These are phyloP conservation scores for Hylodesmum podocarpum DNA, from an alignment of 306 rosid genomes.

Conservation along the genomic window DNA sequence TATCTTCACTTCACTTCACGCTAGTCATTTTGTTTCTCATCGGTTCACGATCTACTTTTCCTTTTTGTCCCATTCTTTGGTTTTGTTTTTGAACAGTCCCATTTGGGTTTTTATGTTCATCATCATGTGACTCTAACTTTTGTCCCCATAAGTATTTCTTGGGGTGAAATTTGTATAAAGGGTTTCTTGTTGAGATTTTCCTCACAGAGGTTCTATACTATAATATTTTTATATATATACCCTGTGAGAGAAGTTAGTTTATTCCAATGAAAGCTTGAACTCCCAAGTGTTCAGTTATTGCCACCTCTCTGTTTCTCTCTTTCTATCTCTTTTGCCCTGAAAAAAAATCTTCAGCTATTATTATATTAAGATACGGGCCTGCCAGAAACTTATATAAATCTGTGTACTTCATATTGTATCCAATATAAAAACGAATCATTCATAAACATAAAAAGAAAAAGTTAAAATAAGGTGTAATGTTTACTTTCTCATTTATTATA, in stretches of 20 bases:
- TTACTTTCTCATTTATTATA: background rate
- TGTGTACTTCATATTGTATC: background rate
- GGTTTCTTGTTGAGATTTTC: constrained; percentile 37
- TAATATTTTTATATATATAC: too few species aligned
- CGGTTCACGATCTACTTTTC: background rate
- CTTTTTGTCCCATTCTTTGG: background rate
- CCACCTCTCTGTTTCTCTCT: background rate
- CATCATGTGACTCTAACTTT: constrained; percentile 43
- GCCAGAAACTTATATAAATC: background rate
- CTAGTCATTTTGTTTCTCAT: background rate
- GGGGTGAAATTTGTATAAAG: constrained; percentile 50
- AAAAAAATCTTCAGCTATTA: background rate
- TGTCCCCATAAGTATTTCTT: constrained; percentile 30
- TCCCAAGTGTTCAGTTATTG: background rate
- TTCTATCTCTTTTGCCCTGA: background rate
- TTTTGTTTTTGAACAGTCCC: constrained; percentile 25
- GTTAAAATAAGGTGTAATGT: too few species aligned
- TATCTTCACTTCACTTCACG: constrained; percentile 30
- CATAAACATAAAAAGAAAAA: background rate
- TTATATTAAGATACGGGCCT: background rate
- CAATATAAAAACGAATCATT: constrained; percentile 14
- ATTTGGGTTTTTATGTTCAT: constrained; percentile 29
- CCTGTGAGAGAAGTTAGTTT: constrained; percentile 43
- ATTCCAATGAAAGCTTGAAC: constrained; percentile 25
- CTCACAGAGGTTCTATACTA: constrained; percentile 41